Evolutionary conservation across 2,329 filamentous ascomycete species (phyloP).

Genomic region (Alternaria viburni): DNA sequence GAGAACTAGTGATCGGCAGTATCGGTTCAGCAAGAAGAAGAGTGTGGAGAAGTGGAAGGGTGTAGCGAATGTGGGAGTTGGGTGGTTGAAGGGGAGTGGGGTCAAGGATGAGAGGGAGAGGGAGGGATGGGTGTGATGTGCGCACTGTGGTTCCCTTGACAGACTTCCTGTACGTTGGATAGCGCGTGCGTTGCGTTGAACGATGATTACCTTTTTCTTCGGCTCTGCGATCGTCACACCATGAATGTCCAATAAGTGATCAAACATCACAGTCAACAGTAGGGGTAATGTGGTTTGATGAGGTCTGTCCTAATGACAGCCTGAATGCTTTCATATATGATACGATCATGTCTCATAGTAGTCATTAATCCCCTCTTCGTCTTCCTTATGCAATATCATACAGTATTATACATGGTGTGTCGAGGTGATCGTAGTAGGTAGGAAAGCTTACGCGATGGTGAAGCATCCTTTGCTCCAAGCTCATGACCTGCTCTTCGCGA

Average conservation of each 20-base stretch:
- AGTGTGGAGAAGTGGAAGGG: constrained; percentile 45
- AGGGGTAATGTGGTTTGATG: neutral
- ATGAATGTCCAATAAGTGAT: too few species aligned
- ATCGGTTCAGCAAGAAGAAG: constrained; percentile 41
- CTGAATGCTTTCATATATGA: neutral
- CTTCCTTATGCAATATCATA: neutral
- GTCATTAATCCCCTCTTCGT: neutral
- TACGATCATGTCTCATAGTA: neutral
- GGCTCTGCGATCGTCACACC: too few species aligned
- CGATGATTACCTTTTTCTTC: neutral
- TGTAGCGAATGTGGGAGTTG: constrained; percentile 42
- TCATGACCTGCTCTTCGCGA: constrained; percentile 36
- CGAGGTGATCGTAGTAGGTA: neutral
- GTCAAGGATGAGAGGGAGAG: constrained; percentile 36
- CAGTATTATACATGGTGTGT: neutral
- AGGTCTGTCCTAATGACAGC: neutral
- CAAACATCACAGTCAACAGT: too few species aligned
- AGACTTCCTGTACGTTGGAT: neutral
- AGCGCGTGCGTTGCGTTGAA: neutral
- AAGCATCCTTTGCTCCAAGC: too few species aligned
- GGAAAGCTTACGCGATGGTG: too few species aligned
- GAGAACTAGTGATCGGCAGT: constrained; percentile 39
- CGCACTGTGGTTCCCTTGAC: neutral
- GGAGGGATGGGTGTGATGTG: constrained; percentile 36
- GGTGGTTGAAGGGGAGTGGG: constrained; percentile 42